phyloP scores from a whole-genome alignment of 306 rosid species.

The Hippophae rhamnoides region DNA sequence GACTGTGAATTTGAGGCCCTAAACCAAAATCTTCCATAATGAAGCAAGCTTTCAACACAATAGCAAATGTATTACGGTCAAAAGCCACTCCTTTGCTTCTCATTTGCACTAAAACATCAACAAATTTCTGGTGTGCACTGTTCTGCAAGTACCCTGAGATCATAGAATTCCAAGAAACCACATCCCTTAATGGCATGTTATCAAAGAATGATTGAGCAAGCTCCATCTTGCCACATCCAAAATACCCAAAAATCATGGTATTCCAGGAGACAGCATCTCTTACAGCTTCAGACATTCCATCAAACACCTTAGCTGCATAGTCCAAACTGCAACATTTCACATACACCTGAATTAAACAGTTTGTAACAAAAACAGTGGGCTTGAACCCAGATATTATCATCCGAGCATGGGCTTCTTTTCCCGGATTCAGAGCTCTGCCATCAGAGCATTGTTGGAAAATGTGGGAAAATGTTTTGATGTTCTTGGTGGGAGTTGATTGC shows the following conservation, averaged over 20 bases:
- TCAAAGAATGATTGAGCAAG: constrained; percentile 44
- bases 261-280: constrained; percentile 66
- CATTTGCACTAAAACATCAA: constrained; percentile 46
- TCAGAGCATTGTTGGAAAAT: constrained; percentile 68
- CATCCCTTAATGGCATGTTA: constrained; percentile 56
- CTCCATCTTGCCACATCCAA: constrained; percentile 40
- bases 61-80: constrained; percentile 55
- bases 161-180: constrained; percentile 76
- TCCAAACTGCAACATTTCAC: constrained; percentile 37
- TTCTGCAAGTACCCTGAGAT: constrained; percentile 55
- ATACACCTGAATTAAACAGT: constrained; percentile 58
- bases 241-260: constrained; percentile 63
- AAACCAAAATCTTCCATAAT: constrained; percentile 39
- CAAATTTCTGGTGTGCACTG: constrained; percentile 21
- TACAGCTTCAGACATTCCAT: constrained; percentile 38
- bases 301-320: constrained; percentile 49
- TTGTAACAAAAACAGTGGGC: constrained; percentile 60
- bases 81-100: constrained; percentile 21
- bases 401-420: constrained; percentile 66
- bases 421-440: constrained; percentile 37
- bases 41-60: constrained; percentile 53
- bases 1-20: constrained; percentile 60
- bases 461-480: constrained; percentile 48
- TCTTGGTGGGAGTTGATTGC: constrained; percentile 30
- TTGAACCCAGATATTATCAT: constrained; percentile 55